Evolutionary conservation across 2,329 filamentous ascomycete species (phyloP).

Genomic region (Rhexocercosporidium sp.): DNA sequence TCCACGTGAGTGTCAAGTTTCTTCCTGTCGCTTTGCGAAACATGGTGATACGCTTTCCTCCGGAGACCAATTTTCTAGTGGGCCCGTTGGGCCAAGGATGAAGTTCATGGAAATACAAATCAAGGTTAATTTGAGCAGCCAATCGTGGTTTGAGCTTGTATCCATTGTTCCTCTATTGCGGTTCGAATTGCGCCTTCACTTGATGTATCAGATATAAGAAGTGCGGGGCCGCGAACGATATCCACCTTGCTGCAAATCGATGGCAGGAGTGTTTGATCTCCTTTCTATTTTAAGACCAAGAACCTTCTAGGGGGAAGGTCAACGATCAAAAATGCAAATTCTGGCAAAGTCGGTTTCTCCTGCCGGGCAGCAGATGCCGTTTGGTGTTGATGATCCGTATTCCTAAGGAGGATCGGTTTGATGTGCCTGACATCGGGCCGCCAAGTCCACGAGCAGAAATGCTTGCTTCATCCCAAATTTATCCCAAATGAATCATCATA

Average conservation of each 20-base stretch:
- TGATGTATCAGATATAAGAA: slow-evolving; percentile 14
- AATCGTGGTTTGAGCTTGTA: neutral
- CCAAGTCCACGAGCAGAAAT: neutral
- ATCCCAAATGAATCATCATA: no score
- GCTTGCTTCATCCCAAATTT: slow-evolving; percentile 13
- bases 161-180: slow-evolving; percentile 12
- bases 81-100: slow-evolving; percentile 13
- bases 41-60: slow-evolving; percentile 13
- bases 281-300: neutral
- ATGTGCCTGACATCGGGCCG: slow-evolving; percentile 1
- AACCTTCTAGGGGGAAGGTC: slow-evolving; percentile 4
- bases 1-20: slow-evolving; percentile 68
- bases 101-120: slow-evolving; percentile 14
- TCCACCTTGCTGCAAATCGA: slow-evolving; percentile 7
- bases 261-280: slow-evolving; percentile 11
- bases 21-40: slow-evolving; percentile 23
- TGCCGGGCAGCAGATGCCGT: neutral
- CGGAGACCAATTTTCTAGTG: slow-evolving; percentile 1
- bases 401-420: neutral
- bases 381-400: neutral
- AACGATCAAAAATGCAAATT: neutral
- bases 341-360: neutral
- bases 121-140: slow-evolving; percentile 4
- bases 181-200: slow-evolving; percentile 15
- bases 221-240: slow-evolving; percentile 9